phyloP scores from a whole-genome alignment of 225 moss, liverwort and hornwort genomes.

The Climacium dendroides region DNA sequence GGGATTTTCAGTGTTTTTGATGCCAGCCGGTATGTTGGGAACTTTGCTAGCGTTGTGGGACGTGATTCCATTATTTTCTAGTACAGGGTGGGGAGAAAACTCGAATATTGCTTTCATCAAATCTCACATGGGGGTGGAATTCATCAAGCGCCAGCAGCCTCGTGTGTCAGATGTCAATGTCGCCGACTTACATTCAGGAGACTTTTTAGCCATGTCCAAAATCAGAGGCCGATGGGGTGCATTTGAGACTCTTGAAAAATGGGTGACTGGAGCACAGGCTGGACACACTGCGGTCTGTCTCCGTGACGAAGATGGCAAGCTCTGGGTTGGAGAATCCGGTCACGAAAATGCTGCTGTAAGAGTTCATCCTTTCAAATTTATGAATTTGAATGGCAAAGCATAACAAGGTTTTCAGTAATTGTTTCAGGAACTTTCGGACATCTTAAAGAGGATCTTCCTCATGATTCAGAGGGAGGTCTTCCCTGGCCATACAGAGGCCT shows the following conservation, averaged over 20 bases:
- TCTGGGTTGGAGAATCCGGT: slow-evolving; percentile 59
- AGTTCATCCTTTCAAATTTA: background rate
- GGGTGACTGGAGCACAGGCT: slow-evolving; percentile 51
- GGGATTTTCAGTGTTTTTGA: slow-evolving; percentile 49
- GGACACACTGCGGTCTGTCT: slow-evolving; percentile 54
- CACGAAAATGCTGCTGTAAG: slow-evolving; percentile 41
- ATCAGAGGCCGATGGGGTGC: slow-evolving; percentile 58
- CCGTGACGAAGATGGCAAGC: slow-evolving; percentile 46
- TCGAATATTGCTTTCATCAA: slow-evolving; percentile 42
- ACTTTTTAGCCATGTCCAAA: slow-evolving; percentile 48
- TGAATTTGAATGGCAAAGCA: background rate
- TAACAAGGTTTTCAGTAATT: background rate
- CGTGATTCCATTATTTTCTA: slow-evolving; percentile 45
- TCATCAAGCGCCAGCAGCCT: slow-evolving; percentile 31
- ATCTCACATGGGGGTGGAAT: slow-evolving; percentile 40
- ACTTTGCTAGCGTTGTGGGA: slow-evolving; percentile 44
- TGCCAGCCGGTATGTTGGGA: slow-evolving; percentile 57
- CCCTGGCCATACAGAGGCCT: background rate
- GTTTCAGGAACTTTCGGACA: background rate
- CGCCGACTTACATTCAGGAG: slow-evolving; percentile 35
- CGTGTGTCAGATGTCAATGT: slow-evolving; percentile 23
- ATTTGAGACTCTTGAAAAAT: slow-evolving; percentile 55
- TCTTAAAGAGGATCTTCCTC: background rate
- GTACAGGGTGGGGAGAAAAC: slow-evolving; percentile 38
- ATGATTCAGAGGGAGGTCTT: background rate